Evolutionary conservation across 2,329 filamentous ascomycete species (phyloP).

Genomic region (Septoria petroselini): DNA sequence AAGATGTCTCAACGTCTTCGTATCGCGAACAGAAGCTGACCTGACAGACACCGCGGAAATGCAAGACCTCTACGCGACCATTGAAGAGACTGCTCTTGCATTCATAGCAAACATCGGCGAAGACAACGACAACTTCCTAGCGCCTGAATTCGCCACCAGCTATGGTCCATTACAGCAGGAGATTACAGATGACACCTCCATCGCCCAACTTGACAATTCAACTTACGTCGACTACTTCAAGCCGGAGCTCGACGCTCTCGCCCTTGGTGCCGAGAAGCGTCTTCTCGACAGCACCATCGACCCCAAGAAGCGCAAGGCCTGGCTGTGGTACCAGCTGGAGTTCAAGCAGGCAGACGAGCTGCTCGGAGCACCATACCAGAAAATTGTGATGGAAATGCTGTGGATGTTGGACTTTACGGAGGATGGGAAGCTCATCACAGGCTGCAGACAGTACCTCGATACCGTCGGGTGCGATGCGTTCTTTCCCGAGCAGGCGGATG

Average conservation of each 20-base stretch:
- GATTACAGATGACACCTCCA: neutral
- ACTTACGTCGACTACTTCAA: constrained; percentile 8
- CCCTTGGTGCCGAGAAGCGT: constrained; percentile 4
- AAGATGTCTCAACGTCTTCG: neutral
- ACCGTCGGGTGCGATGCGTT: constrained; percentile 9
- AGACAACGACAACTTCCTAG: constrained; percentile 2
- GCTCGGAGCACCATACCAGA: constrained; percentile 3
- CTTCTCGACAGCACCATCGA: constrained; percentile 10
- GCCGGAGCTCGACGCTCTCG: constrained; percentile 3
- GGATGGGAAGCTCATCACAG: constrained; percentile 4
- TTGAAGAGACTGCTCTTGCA: constrained; percentile 7
- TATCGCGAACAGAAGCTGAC: neutral
- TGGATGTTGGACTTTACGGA: constrained; percentile 9
- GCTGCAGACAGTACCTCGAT: constrained; percentile 10
- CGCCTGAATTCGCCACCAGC: neutral
- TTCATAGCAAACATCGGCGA: constrained; percentile 6
- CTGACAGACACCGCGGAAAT: neutral
- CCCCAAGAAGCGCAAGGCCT: constrained; percentile 7
- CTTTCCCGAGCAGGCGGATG: constrained; percentile 4
- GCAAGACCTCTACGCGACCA: constrained; percentile 9
- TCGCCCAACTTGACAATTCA: constrained; percentile 4
- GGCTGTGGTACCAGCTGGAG: constrained; percentile 12
- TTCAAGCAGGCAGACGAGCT: constrained; percentile 2
- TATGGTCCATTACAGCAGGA: constrained; percentile 9
- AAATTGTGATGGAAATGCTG: constrained; percentile 11